Evolutionary conservation across 1,284 basidiomycete genomes (phyloP), one percentile per base, ranked within the genome.

Genomic region (Marasmius oreades): DNA sequence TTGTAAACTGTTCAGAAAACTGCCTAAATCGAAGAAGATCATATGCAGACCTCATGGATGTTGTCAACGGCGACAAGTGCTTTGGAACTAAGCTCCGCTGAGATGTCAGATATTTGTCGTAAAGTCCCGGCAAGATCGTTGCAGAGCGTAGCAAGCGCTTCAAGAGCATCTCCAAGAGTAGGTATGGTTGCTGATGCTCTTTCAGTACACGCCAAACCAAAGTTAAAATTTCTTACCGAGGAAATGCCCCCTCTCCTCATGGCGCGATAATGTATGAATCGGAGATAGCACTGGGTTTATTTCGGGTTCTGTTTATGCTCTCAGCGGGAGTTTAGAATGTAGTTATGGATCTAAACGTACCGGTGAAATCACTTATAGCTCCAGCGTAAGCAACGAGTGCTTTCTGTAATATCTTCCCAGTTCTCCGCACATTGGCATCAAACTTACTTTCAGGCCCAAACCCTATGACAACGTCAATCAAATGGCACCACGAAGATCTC

Each of bases 131-230:
- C 68, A 2, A 95, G 80, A 52, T 85, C 79, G 11, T 74, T 75
- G 37, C 82, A 81, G 2, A 90, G 73, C 55, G 82, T 77, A 53
- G 82, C 79, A 33, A 95, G 72, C 0, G 88, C 84, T 31, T 86
- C 83, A 20, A 92, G 77, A 0, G 86, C 82, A 59, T 92, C 86
- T 4, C 90, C 88, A 10, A 95, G 74, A 0, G 88, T 90, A 7
- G 93, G 92, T 18, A 89, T 81, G 4, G 85, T 85, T 1, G 82
- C 86, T 86, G 39, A n/a, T 43, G 47, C 34, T 44, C 12, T 58
- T 45, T 24, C 37, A 33, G 37, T 26, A n/a, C 0, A 44, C 12
- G 16, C n/a, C 23, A 6, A 43, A 42, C 16, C 11, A 11, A 24
- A n/a, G 31, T n/a, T 11, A 31, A 20, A 7, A 20, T 23, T n/a